Conservation (phyloP, 2,329 filamentous ascomycete species). For the Diaporthe eres region DNA sequence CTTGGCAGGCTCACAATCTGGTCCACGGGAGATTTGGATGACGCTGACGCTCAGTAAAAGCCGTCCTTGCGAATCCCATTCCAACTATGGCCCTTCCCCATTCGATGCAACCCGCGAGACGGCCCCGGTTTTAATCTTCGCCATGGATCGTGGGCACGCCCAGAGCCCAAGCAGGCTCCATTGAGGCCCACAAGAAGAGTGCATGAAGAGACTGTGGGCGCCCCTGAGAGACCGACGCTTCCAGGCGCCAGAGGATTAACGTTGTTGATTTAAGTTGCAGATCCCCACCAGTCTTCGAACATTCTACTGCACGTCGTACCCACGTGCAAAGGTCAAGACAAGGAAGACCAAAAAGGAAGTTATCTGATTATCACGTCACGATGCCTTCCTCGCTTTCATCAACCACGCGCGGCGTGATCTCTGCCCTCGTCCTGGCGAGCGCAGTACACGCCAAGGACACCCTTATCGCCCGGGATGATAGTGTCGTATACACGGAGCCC, state of each 20-base stretch:
- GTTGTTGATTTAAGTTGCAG: slow-evolving; percentile 32
- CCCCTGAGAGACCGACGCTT: slow-evolving; percentile 10
- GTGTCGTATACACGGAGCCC: slow-evolving; percentile 15
- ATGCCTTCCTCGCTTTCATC: slow-evolving; percentile 23
- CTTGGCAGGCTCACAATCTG: slow-evolving; percentile 12
- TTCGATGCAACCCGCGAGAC: background rate
- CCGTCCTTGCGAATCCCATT: slow-evolving; percentile 20
- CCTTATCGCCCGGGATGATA: background rate
- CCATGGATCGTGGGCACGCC: slow-evolving; percentile 1
- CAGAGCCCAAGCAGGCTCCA: background rate
- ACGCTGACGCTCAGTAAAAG: background rate
- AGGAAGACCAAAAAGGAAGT: background rate
- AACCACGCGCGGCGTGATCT: slow-evolving; percentile 17
- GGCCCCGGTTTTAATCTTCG: slow-evolving; percentile 13
- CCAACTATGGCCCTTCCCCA: slow-evolving; percentile 1
- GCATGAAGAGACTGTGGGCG: slow-evolving; percentile 4
- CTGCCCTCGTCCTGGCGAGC: slow-evolving; percentile 10
- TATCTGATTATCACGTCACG: background rate
- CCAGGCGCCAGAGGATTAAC: background rate
- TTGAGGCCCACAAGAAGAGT: slow-evolving; percentile 8
- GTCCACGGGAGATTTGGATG: slow-evolving; percentile 26
- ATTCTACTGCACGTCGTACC: slow-evolving; percentile 28
- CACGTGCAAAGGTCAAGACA: background rate
- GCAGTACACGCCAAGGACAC: slow-evolving; percentile 3
- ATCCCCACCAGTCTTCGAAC: slow-evolving; percentile 20